Conservation (phyloP, 495 filamentous ascomycete genomes). For the Aspergillus mulundensis region DNA sequence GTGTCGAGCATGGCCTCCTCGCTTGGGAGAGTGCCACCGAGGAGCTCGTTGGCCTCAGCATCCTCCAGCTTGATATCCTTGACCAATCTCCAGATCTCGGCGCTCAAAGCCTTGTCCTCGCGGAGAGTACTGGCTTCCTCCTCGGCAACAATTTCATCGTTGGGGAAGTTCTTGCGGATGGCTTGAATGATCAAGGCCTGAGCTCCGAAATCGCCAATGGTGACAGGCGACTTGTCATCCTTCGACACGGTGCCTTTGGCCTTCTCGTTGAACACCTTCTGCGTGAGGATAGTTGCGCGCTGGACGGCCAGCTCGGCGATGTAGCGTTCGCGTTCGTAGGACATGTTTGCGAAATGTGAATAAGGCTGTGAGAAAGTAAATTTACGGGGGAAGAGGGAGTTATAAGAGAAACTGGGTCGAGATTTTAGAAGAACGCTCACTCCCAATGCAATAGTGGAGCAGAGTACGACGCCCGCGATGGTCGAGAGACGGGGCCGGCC, state of each 20-base stretch:
- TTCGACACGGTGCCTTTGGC: conserved; percentile 92
- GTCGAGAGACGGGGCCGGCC: conserved; percentile 28
- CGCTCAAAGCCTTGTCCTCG: conserved; percentile 57
- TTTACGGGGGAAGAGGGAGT: conserved; percentile 31
- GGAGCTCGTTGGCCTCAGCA: conserved; percentile 53
- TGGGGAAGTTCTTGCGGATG: conserved; percentile 81
- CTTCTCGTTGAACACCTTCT: conserved; percentile 86
- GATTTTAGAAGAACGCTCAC: conserved; percentile 43
- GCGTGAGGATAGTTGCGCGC: conserved; percentile 81
- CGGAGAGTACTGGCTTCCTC: conserved; percentile 82
- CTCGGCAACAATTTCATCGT: conserved; percentile 89
- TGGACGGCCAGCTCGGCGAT: conserved; percentile 90
- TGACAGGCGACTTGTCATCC: conserved; percentile 92
- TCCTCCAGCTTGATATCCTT: conserved; percentile 68
- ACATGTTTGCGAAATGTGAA: conserved; percentile 37
- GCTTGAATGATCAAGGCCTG: conserved; percentile 94
- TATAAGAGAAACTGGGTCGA: conserved; percentile 37
- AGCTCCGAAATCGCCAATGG: conserved; percentile 95
- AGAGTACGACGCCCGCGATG: conserved; percentile 32
- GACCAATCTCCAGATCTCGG: conserved; percentile 80
- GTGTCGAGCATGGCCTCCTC: conserved; percentile 76
- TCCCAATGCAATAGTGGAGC: conserved; percentile 49
- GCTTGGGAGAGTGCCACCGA: conserved; percentile 69
- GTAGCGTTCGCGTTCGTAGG: conserved; percentile 76
- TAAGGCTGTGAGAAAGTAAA: conserved; percentile 20